These are phyloP conservation scores for Naematelia encephala DNA, from an alignment of 768 basidiomycete genomes.

Conservation along the genomic window DNA sequence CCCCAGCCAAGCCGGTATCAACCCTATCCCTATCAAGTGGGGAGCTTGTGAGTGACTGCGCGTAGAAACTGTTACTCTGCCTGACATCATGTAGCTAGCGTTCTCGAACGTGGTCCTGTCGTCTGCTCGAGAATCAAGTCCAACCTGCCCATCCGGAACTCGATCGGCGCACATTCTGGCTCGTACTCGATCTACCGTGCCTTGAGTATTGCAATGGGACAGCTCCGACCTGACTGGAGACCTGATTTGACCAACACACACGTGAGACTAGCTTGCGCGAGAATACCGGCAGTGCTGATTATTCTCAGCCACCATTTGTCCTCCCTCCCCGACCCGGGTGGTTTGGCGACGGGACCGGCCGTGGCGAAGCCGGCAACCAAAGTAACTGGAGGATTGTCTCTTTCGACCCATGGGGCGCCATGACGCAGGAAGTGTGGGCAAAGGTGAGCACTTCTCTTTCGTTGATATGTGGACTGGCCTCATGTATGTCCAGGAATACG, in stretches of 20 bases:
- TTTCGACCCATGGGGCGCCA: slow-evolving; percentile 90
- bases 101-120: slow-evolving; percentile 69
- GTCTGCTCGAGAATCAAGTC: slow-evolving; percentile 79
- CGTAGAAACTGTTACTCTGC: no score
- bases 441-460: slow-evolving; percentile 27
- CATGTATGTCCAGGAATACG: slow-evolving; percentile 39
- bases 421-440: slow-evolving; percentile 57
- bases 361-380: slow-evolving; percentile 20
- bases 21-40: slow-evolving; percentile 76
- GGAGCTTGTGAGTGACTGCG: slow-evolving; percentile 56
- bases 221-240: slow-evolving; percentile 46
- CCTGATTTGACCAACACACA: slow-evolving; percentile 47
- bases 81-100: slow-evolving; percentile 52
- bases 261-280: no score
- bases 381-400: slow-evolving; percentile 77
- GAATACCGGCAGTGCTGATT: slow-evolving; percentile 60
- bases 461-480: neutral
- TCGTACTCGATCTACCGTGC: slow-evolving; percentile 94
- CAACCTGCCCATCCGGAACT: slow-evolving; percentile 68
- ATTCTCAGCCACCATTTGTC: slow-evolving; percentile 69
- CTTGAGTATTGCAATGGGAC: slow-evolving; percentile 74
- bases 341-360: slow-evolving; percentile 52
- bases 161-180: slow-evolving; percentile 88
- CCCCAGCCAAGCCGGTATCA: slow-evolving; percentile 87
- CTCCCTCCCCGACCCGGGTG: slow-evolving; percentile 75